Conservation (phyloP, 768 basidiomycete species). For the Lactifluus subvellereus region DNA sequence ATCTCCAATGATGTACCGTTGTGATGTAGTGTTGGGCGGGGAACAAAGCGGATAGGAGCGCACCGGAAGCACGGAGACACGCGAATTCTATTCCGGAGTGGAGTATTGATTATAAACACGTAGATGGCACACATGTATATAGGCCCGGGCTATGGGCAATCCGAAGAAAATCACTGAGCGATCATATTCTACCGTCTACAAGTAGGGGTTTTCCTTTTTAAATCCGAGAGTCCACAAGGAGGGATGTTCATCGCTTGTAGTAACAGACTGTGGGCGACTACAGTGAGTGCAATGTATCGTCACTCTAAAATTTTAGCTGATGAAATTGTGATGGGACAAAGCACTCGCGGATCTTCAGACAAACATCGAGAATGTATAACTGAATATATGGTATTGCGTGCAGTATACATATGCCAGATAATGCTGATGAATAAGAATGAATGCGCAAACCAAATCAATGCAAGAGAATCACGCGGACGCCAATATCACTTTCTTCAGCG, state of each 20-base stretch:
- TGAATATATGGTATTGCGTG: constrained; percentile 21
- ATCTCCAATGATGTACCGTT: not conserved
- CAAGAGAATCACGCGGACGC: constrained; percentile 24
- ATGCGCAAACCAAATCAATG: constrained; percentile 4
- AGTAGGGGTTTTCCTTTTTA: too few relatives aligned
- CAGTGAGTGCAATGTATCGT: too few relatives aligned
- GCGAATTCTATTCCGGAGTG: too few relatives aligned
- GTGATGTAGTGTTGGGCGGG: not conserved
- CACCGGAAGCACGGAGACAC: too few relatives aligned
- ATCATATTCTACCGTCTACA: too few relatives aligned
- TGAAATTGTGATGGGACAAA: not conserved
- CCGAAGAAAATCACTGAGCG: too few relatives aligned
- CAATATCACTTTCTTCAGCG: constrained; percentile 56
- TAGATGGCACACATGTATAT: too few relatives aligned
- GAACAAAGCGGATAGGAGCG: too few relatives aligned
- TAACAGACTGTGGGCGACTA: not conserved
- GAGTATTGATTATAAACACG: too few relatives aligned
- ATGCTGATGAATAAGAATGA: constrained; percentile 20
- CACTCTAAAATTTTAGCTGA: too few relatives aligned
- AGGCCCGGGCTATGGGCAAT: too few relatives aligned
- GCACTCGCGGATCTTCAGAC: not conserved
- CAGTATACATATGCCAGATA: constrained; percentile 23
- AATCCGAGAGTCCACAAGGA: too few relatives aligned
- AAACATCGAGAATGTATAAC: not conserved
- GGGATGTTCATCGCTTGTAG: not conserved